These are phyloP conservation scores for Corylus heterophylla DNA, from an alignment of 306 rosid genomes.

Conservation along the genomic window DNA sequence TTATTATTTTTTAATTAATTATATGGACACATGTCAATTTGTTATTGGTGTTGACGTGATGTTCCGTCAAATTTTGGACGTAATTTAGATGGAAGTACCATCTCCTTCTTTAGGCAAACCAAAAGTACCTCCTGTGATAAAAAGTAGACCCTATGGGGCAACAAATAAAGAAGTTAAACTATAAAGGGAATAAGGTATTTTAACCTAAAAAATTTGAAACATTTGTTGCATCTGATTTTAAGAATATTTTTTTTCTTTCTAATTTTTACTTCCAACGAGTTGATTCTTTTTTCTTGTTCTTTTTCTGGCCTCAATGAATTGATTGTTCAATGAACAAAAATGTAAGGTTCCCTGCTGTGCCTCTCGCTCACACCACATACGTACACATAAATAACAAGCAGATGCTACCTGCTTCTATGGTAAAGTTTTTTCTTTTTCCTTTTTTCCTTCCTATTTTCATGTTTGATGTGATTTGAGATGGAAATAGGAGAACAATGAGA, in stretches of 20 bases:
- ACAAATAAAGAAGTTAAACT: too few relatives aligned
- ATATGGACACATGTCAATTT: too few relatives aligned
- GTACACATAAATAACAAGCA: not conserved
- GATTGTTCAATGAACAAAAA: not conserved
- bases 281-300: not conserved
- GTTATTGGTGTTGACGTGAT: too few relatives aligned
- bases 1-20: too few relatives aligned
- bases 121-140: too few relatives aligned
- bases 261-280: not conserved
- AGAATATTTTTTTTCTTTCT: not conserved
- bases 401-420: not conserved
- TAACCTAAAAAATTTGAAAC: not conserved
- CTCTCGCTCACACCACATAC: not conserved
- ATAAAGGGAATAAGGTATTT: too few relatives aligned
- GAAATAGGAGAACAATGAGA: not conserved
- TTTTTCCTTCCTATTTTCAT: too few relatives aligned
- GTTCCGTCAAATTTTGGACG: too few relatives aligned
- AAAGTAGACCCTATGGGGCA: too few relatives aligned
- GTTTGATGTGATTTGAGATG: not conserved
- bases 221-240: not conserved
- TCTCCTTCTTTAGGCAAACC: too few relatives aligned
- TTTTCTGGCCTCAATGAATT: constrained; percentile 1
- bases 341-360: not conserved
- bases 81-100: too few relatives aligned
- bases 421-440: not conserved